Evolutionary conservation across 1,139 yeast species (phyloP).

Genomic region (Geotrichum cucujoidarum): DNA sequence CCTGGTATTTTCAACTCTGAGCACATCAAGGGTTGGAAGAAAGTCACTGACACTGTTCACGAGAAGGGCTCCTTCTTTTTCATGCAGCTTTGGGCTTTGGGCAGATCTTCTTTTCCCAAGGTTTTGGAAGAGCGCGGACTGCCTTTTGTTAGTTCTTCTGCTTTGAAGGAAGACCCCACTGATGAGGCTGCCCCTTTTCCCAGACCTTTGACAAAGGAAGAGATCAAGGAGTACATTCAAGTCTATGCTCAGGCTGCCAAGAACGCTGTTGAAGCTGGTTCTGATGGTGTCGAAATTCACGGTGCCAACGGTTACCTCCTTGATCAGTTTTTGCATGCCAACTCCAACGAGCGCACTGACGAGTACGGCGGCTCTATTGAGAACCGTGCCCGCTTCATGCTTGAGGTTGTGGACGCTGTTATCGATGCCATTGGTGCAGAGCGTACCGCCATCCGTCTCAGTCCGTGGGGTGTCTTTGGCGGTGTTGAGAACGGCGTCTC

Average conservation of each 20-base stretch:
- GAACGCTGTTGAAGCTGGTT: conserved; percentile 51
- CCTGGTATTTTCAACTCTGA: conserved; percentile 53
- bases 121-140: conserved; percentile 38
- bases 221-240: conserved; percentile 38
- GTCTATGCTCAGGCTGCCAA: conserved; percentile 43
- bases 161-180: conserved; percentile 33
- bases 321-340: conserved; percentile 48
- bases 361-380: conserved; percentile 67
- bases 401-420: conserved; percentile 53
- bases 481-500: conserved; percentile 35
- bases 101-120: conserved; percentile 48
- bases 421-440: conserved; percentile 50
- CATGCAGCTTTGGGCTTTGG: conserved; percentile 58
- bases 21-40: conserved; percentile 51
- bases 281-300: conserved; percentile 67
- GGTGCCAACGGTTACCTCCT: conserved; percentile 65
- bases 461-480: conserved; percentile 47
- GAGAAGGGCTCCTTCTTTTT: conserved; percentile 48
- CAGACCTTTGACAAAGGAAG: conserved; percentile 38
- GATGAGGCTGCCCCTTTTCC: conserved; percentile 27
- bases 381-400: conserved; percentile 54
- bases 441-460: conserved; percentile 52
- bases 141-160: conserved; percentile 23
- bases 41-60: conserved; percentile 49
- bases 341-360: conserved; percentile 58